Conservation (phyloP, 148 eudicot species). For the Euryodendron excelsum region DNA sequence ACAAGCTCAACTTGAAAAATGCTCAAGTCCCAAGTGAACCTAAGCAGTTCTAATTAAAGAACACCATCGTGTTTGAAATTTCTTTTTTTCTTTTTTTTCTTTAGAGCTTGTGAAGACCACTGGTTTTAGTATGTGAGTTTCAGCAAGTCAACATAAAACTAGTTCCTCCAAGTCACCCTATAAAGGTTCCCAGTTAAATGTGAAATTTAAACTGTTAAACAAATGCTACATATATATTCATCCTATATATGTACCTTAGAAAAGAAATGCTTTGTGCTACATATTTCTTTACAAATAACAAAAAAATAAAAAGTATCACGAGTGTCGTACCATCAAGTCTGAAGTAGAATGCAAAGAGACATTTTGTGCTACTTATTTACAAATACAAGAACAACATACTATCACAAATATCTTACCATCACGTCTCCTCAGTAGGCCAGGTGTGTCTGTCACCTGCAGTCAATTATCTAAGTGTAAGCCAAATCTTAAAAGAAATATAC, state of each 20-base stretch:
- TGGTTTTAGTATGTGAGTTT: not conserved
- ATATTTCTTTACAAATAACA: not conserved
- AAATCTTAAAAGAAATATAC: constrained; percentile 12
- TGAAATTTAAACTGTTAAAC: not conserved
- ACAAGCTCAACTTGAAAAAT: no score
- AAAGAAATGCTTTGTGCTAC: not conserved
- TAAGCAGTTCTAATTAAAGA: no score
- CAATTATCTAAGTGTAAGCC: not conserved
- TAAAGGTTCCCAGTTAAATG: not conserved
- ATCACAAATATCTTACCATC: constrained; percentile 58
- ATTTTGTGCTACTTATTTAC: not conserved
- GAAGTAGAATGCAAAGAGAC: not conserved
- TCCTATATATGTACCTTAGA: not conserved
- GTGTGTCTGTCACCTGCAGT: constrained; percentile 94
- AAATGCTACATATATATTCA: not conserved
- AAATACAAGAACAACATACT: not conserved
- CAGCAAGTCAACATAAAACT: constrained; percentile 2
- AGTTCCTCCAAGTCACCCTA: not conserved
- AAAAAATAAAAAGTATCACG: not conserved
- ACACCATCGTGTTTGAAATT: no score
- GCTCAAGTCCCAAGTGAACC: no score
- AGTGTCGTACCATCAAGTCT: not conserved
- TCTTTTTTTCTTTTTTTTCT: no score
- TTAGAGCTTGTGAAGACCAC: not conserved
- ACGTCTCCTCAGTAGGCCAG: constrained; percentile 73